A percentile compares a stretch with the other conserved stretches of the same genome.
phyloP scores from a whole-genome alignment of 2,329 filamentous ascomycete species.

The Colletotrichum agaves region DNA sequence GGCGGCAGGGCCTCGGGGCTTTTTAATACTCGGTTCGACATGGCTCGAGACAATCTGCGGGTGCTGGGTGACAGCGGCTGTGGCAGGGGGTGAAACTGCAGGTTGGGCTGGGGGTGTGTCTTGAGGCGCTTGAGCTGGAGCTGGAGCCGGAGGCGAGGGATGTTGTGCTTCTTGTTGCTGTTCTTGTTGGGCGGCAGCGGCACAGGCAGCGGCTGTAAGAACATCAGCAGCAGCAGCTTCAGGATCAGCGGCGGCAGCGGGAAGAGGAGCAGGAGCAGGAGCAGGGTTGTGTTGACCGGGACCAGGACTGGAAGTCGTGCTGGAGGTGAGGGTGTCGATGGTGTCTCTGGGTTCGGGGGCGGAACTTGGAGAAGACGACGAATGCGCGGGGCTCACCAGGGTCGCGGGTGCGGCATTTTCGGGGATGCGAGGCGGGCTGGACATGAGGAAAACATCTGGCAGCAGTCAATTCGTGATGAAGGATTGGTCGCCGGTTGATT shows the following conservation, averaged over 20 bases:
- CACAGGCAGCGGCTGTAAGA: constrained; percentile 6
- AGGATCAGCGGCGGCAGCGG: constrained; percentile 16
- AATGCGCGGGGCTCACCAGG: constrained; percentile 52
- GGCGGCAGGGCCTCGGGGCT: constrained; percentile 54
- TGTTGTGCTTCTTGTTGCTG: constrained; percentile 22
- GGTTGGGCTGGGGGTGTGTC: constrained; percentile 34
- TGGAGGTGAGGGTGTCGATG: constrained; percentile 15
- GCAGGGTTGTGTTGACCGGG: constrained; percentile 15
- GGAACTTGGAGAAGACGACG: constrained; percentile 14
- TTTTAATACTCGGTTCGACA: constrained; percentile 58
- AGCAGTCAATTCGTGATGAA: constrained; percentile 43
- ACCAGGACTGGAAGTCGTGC: constrained; percentile 15
- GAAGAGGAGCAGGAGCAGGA: constrained; percentile 1
- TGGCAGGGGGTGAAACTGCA: constrained; percentile 38
- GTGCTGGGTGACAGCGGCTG: constrained; percentile 37
- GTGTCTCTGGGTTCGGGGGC: background rate
- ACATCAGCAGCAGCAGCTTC: constrained; percentile 1
- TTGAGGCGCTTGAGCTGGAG: constrained; percentile 40
- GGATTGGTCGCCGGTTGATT: constrained; percentile 42
- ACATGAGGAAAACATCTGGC: constrained; percentile 70
- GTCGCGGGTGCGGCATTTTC: constrained; percentile 66
- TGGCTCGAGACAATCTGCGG: constrained; percentile 41
- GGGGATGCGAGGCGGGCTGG: constrained; percentile 59
- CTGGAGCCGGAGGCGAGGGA: constrained; percentile 32
- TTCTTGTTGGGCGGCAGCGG: constrained; percentile 13